Evolutionary conservation across 345 rosid genomes (phyloP).

Genomic region (Punica granatum): DNA sequence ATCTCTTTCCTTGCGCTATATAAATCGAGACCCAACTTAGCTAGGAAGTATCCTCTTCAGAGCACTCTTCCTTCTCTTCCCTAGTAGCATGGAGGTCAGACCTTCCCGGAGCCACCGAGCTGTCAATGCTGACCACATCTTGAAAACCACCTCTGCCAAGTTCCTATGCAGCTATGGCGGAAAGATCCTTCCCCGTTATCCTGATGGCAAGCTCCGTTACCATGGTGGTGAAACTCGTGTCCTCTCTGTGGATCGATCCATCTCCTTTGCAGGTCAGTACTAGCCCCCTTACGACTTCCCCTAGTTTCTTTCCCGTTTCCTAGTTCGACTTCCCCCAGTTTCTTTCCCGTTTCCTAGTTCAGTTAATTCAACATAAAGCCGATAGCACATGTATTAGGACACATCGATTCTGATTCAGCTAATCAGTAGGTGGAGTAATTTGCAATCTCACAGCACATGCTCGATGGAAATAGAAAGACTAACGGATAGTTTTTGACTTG

Average conservation of each 20-base stretch:
- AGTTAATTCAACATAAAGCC: background rate
- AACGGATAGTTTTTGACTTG: background rate
- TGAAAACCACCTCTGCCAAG: constrained; percentile 33
- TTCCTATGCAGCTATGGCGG: constrained; percentile 93
- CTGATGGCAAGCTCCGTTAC: constrained; percentile 82
- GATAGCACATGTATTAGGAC: background rate
- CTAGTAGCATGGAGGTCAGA: background rate
- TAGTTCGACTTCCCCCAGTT: no score
- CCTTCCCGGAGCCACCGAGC: background rate
- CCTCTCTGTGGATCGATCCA: constrained; percentile 64
- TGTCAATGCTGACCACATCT: background rate
- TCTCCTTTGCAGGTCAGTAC: constrained; percentile 55
- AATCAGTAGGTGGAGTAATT: background rate
- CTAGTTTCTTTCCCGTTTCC: no score
- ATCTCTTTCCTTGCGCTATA: background rate
- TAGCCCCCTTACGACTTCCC: background rate
- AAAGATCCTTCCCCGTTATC: constrained; percentile 66
- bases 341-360: no score
- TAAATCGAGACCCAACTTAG: background rate
- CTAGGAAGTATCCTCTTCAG: background rate
- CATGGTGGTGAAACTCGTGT: constrained; percentile 80
- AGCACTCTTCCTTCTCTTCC: background rate
- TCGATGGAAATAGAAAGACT: background rate
- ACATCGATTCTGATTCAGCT: background rate
- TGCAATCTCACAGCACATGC: background rate